phyloP scores from a whole-genome alignment of 768 basidiomycete species.

The Panus rudis region DNA sequence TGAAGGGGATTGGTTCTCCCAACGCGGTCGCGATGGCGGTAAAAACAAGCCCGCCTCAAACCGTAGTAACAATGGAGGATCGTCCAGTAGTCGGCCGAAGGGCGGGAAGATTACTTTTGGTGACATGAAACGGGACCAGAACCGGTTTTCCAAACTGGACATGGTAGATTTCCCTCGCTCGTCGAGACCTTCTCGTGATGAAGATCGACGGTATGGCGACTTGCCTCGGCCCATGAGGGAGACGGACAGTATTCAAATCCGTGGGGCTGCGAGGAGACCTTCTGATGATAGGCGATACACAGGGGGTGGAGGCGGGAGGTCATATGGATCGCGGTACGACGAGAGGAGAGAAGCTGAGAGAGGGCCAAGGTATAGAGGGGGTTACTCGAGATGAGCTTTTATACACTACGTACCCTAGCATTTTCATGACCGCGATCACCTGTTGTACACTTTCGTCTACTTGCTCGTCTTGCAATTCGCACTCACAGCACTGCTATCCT shows the following conservation, averaged over 20 bases:
- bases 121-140: slow-evolving; percentile 7
- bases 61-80: slow-evolving; percentile 9
- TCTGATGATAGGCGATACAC: neutral
- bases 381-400: too few species aligned
- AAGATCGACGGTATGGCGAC: slow-evolving; percentile 10
- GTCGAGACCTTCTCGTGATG: slow-evolving; percentile 4
- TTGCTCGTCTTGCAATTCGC: too few species aligned
- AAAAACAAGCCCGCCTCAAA: slow-evolving; percentile 9
- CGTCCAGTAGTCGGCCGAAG: slow-evolving; percentile 1
- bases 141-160: slow-evolving; percentile 6
- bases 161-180: too few species aligned
- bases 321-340: too few species aligned
- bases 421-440: too few species aligned
- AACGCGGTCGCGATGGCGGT: slow-evolving; percentile 12
- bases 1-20: slow-evolving; percentile 61
- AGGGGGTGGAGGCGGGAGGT: too few species aligned
- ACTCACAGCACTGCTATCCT: too few species aligned
- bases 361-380: too few species aligned
- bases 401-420: too few species aligned
- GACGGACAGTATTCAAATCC: slow-evolving; percentile 20
- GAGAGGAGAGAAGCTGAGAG: too few species aligned
- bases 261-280: slow-evolving; percentile 16
- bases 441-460: too few species aligned
- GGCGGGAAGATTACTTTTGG: slow-evolving; percentile 17
- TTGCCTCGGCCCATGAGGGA: slow-evolving; percentile 17